Base-by-base conservation (phyloP, 2,329 filamentous ascomycete genomes). In the Hyphodiscus sp. region DNA sequence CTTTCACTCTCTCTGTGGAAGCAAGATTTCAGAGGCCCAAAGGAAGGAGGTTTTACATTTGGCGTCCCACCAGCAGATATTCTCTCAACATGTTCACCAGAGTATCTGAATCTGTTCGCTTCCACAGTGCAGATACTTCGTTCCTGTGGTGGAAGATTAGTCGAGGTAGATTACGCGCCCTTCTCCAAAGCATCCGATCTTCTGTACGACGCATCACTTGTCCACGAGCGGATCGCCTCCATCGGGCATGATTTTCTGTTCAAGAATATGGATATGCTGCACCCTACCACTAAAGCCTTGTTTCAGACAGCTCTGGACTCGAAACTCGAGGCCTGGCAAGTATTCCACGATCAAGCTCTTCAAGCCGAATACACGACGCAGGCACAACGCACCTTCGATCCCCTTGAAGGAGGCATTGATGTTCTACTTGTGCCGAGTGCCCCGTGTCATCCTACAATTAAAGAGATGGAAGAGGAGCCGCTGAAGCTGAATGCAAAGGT, bases 141-240 rank as follows among this genome's bases (percentile, higher is more conserved):
- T 38, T 64, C 61, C 18, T 67, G 70, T 15, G 74, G 74, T 15
- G 74, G 73, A 2, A 63, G 61, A 20, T 55, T 70, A 6, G 57
- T 65, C 9, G 64, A 71, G 16, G 63, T 74, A 20, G 70, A 74
- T 55, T 77, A 73, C 67, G 56, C 61, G 7, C 68, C 73, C 3
- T 80, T 80, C 59, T 68, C 76, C 48, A 72, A 72, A 50, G 77
- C 74, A 0, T 74, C 71, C 5, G 69, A 75, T 54, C 68, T 81
- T 2, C 69, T 81, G 4, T 81, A 81, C 63, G 73, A 77, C 47
- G 76, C 76, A 2, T 74, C 76, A 0, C 71, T 81, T 43, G 76
- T 81, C 2, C 73, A 73, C 11, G 77, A 81, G 59, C 71, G 78
- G 15, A 68, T 80, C 6, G 75, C 62, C 70, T 19, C 69, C 65